Percentiles rank a stretch among this genome's conserved stretches.
phyloP scores from a whole-genome alignment of 2,329 filamentous ascomycete species.

The Westerdykella ornata region DNA sequence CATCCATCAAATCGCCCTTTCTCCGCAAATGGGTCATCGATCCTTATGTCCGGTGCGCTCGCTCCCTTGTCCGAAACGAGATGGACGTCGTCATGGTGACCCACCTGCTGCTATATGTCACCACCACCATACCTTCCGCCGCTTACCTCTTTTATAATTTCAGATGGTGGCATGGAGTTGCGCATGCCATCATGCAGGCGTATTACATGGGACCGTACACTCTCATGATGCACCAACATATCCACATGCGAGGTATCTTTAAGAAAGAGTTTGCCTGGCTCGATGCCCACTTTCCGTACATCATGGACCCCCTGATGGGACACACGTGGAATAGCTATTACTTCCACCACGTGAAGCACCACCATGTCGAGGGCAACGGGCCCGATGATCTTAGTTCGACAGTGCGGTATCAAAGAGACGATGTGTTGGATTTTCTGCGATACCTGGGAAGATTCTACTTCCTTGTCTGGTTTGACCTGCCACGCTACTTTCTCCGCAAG shows the following conservation, averaged over 20 bases:
- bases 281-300: conserved; percentile 63
- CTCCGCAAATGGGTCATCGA: conserved; percentile 47
- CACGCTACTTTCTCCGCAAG: conserved; percentile 63
- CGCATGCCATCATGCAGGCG: conserved; percentile 59
- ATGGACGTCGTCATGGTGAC: conserved; percentile 75
- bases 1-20: conserved; percentile 35
- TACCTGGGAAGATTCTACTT: conserved; percentile 70
- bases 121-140: conserved; percentile 63
- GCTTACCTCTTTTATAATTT: conserved; percentile 59
- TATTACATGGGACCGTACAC: conserved; percentile 70
- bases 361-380: conserved; percentile 76
- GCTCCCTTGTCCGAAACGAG: conserved; percentile 53
- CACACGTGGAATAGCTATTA: conserved; percentile 83
- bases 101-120: conserved; percentile 65
- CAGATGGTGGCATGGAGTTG: conserved; percentile 58
- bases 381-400: conserved; percentile 70
- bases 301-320: conserved; percentile 69
- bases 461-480: conserved; percentile 67
- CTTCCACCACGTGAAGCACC: conserved; percentile 81
- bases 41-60: conserved; percentile 54
- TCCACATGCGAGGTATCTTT: conserved; percentile 67
- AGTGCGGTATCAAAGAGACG: conserved; percentile 68
- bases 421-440: conserved; percentile 57
- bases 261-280: conserved; percentile 49
- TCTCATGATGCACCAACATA: conserved; percentile 79